Evolutionary conservation across 2,329 filamentous ascomycete species (phyloP).

Genomic region (Penicillium sp.): DNA sequence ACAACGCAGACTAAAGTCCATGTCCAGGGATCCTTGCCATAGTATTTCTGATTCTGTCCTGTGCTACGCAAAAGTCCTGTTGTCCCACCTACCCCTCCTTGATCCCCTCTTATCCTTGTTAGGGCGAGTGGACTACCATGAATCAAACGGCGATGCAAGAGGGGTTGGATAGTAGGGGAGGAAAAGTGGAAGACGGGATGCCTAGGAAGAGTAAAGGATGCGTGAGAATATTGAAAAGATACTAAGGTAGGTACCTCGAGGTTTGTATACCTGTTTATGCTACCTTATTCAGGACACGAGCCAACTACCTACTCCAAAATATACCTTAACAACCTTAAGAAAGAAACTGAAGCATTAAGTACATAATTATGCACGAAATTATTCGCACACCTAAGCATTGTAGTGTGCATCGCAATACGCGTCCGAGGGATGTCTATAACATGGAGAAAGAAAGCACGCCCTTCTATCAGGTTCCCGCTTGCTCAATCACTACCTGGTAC

Average conservation of each 20-base stretch:
- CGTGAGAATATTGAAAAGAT: not conserved
- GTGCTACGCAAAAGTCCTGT: slow-evolving; percentile 10
- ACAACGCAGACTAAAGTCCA: slow-evolving; percentile 8
- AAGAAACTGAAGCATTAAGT: too few relatives aligned
- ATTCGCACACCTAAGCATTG: not conserved
- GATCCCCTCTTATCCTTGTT: not conserved
- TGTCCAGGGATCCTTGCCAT: slow-evolving; percentile 10
- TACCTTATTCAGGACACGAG: too few relatives aligned
- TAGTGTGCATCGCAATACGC: too few relatives aligned
- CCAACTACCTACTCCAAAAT: too few relatives aligned
- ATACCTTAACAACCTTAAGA: too few relatives aligned
- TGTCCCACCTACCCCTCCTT: slow-evolving; percentile 11
- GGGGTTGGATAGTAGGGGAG: not conserved
- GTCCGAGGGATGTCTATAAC: too few relatives aligned
- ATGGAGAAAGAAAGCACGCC: not conserved
- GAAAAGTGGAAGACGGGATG: not conserved
- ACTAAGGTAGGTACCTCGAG: not conserved
- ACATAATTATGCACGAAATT: not conserved
- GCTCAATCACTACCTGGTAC: not conserved
- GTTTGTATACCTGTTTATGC: not conserved
- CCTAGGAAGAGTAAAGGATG: not conserved
- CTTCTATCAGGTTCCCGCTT: too few relatives aligned
- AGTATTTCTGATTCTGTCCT: not conserved
- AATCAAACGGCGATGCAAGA: not conserved
- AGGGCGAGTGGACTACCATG: not conserved